A percentile compares a stretch with the other conserved stretches of the same genome.
Evolutionary conservation across 2,329 filamentous ascomycete genomes (phyloP).

Genomic region (Daldinia sp.): DNA sequence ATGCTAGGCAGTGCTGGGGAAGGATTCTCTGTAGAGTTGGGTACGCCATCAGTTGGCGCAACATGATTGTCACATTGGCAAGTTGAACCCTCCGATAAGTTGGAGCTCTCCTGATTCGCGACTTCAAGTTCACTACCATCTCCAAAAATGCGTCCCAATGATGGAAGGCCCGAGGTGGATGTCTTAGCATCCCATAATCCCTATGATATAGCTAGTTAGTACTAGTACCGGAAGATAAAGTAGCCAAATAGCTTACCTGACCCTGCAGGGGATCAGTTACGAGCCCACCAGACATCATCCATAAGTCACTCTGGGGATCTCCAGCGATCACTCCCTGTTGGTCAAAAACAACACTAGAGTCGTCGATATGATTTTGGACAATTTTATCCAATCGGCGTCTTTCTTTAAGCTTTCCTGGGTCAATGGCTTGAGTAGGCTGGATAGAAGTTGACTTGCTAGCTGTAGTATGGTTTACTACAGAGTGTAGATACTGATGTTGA

Average conservation of each 20-base stretch:
- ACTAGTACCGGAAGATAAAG: neutral
- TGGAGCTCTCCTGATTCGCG: neutral
- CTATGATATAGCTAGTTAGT: neutral
- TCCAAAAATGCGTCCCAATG: neutral
- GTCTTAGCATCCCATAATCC: neutral
- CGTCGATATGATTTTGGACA: constrained; percentile 23
- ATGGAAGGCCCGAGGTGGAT: neutral
- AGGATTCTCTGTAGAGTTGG: neutral
- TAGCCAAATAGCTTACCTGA: neutral
- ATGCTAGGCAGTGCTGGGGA: neutral
- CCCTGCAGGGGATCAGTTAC: neutral
- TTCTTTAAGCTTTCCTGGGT: constrained; percentile 7
- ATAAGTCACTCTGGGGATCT: neutral
- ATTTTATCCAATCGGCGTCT: constrained; percentile 31
- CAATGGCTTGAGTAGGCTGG: neutral
- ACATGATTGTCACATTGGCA: neutral
- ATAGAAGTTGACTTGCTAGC: neutral
- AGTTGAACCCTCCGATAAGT: neutral
- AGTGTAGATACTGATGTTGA: neutral
- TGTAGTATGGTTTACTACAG: neutral
- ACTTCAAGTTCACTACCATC: neutral
- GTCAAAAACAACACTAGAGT: constrained; percentile 23
- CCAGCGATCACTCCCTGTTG: neutral
- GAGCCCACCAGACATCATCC: constrained; percentile 34
- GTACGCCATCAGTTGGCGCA: neutral